A percentile compares a stretch with the other conserved stretches of the same genome.
Evolutionary conservation across 2,329 filamentous ascomycete genomes (phyloP).

Genomic region (Claviceps monticola): DNA sequence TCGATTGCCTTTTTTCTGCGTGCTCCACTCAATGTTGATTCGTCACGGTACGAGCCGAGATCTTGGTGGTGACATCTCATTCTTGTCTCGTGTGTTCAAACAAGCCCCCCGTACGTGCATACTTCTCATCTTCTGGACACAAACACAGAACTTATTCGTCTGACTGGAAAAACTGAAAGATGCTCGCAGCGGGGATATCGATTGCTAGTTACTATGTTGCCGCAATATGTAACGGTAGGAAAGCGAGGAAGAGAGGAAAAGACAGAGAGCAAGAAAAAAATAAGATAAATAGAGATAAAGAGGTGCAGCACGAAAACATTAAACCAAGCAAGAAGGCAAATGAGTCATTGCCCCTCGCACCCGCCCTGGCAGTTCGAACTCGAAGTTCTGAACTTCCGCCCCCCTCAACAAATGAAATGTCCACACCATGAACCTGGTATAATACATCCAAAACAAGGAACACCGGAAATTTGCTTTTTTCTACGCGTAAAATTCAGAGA

Average conservation of each 20-base stretch:
- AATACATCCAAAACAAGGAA: conserved; percentile 8
- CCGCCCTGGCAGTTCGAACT: not conserved
- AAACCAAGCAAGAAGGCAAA: not conserved
- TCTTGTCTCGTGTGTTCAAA: not conserved
- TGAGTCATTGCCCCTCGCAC: not conserved
- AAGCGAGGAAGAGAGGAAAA: not conserved
- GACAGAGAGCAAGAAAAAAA: not conserved
- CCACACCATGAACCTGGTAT: conserved; percentile 1
- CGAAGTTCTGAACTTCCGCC: not conserved
- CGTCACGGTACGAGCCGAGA: conserved; percentile 5
- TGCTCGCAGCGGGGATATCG: conserved; percentile 12
- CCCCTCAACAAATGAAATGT: conserved; percentile 10
- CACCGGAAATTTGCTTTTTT: conserved; percentile 9
- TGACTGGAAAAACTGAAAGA: not conserved
- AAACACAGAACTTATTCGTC: not conserved
- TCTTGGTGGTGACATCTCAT: not conserved
- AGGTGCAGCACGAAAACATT: too few species aligned
- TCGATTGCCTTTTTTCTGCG: not conserved
- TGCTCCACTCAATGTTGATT: conserved; percentile 2
- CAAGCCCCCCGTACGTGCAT: not conserved
- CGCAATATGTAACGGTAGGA: conserved; percentile 7
- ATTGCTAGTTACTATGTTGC: conserved; percentile 14
- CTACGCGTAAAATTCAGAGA: conserved; percentile 10
- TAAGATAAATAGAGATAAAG: not conserved
- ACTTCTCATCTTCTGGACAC: not conserved